Percentiles rank a stretch among this genome's conserved stretches.
Evolutionary conservation across 352 stramenopile species (phyloP).

Genomic region (Saprolegnia parasitica): DNA sequence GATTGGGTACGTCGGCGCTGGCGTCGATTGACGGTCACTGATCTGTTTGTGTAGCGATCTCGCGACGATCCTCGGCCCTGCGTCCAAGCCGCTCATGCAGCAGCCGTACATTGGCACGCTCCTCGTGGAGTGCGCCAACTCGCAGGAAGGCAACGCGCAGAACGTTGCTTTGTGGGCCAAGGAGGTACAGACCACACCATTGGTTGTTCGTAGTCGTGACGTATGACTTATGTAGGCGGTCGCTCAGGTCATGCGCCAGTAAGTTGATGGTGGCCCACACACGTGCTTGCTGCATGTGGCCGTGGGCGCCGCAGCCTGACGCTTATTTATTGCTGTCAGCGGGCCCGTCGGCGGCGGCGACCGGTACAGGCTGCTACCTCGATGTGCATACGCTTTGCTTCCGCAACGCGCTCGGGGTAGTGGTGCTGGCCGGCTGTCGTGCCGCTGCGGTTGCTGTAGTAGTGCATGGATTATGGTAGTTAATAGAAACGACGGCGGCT

Average conservation of each 20-base stretch:
- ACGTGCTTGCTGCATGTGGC: slow-evolving; percentile 5
- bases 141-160: slow-evolving; percentile 60
- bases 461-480: slow-evolving; percentile 19
- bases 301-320: slow-evolving; percentile 3
- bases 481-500: slow-evolving; percentile 14
- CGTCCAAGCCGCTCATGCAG: slow-evolving; percentile 55
- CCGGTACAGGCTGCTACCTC: neutral
- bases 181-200: slow-evolving; percentile 43
- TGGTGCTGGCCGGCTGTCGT: neutral
- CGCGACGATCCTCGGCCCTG: slow-evolving; percentile 65
- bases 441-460: neutral
- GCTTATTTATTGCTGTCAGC: slow-evolving; percentile 15
- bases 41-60: slow-evolving; percentile 52
- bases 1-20: slow-evolving; percentile 55
- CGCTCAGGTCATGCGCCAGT: slow-evolving; percentile 11
- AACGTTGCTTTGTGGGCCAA: slow-evolving; percentile 71
- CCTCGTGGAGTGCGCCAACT: slow-evolving; percentile 64
- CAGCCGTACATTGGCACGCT: slow-evolving; percentile 71
- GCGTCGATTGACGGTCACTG: slow-evolving; percentile 8
- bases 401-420: neutral
- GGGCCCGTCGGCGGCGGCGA: neutral
- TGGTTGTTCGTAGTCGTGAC: neutral
- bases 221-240: slow-evolving; percentile 1
- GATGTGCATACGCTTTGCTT: neutral
- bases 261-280: neutral